phyloP scores from a whole-genome alignment of 768 basidiomycete species.

The Lentinula edodes region DNA sequence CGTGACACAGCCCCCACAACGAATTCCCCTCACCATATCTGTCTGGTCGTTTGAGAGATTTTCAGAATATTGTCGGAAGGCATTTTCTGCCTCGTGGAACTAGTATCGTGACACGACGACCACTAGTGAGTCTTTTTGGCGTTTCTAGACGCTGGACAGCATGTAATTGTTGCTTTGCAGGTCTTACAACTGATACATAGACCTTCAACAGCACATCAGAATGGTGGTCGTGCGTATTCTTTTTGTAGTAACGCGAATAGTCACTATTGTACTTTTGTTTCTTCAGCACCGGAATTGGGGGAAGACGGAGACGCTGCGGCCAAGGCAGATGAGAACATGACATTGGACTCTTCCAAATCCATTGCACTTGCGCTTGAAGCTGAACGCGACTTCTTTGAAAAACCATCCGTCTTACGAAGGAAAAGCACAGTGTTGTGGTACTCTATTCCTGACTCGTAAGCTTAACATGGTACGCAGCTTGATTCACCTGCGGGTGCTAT shows the following conservation, averaged over 20 bases:
- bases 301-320: conserved; percentile 61
- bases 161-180: conserved; percentile 28
- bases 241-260: neutral
- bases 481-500: conserved; percentile 1
- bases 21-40: too few species aligned
- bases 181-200: conserved; percentile 94
- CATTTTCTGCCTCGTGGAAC: conserved; percentile 99
- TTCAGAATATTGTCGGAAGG: conserved; percentile 92
- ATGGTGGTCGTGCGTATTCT: conserved; percentile 33
- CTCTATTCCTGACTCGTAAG: conserved; percentile 92
- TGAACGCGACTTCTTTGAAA: conserved; percentile 90
- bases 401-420: conserved; percentile 88
- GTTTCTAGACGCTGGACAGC: neutral
- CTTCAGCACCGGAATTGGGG: neutral
- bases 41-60: neutral
- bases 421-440: conserved; percentile 95
- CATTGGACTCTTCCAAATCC: conserved; percentile 80
- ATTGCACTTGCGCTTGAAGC: conserved; percentile 83
- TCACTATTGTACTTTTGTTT: conserved; percentile 3
- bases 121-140: conserved; percentile 58
- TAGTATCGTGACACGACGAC: conserved; percentile 96
- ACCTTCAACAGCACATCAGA: conserved; percentile 35
- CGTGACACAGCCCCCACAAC: too few species aligned
- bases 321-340: conserved; percentile 93
- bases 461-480: conserved; percentile 73